A percentile compares a stretch with the other conserved stretches of the same genome.
These are phyloP conservation scores for Tricholoma sp. DNA, from an alignment of 768 basidiomycete species.

Conservation along the genomic window DNA sequence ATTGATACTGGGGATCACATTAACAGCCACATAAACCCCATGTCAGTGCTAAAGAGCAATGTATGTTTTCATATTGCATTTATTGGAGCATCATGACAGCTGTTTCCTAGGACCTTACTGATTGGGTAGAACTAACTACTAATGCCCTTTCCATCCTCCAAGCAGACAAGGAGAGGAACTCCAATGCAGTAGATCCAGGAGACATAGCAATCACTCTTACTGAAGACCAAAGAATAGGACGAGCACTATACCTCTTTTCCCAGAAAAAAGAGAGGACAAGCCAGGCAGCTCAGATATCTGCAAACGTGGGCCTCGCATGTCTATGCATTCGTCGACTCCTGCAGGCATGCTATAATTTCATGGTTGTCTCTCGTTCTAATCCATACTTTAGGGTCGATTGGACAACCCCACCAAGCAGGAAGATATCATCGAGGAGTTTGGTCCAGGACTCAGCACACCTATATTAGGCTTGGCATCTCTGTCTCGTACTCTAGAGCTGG, in stretches of 20 bases:
- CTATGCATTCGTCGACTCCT: background rate
- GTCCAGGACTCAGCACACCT: background rate
- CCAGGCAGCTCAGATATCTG: background rate
- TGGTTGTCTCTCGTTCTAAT: background rate
- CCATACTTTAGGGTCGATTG: background rate
- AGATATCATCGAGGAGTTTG: background rate
- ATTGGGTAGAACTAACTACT: background rate
- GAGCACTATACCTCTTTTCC: background rate
- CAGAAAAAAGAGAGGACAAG: background rate
- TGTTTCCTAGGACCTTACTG: background rate
- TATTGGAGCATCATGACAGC: background rate
- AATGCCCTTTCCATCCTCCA: background rate
- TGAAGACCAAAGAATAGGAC: background rate
- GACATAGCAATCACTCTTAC: background rate
- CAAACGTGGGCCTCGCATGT: background rate
- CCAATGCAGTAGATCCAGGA: background rate
- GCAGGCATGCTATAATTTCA: background rate
- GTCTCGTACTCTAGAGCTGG: background rate
- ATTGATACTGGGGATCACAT: no score
- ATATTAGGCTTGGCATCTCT: background rate
- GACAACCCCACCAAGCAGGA: background rate
- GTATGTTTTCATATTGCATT: background rate
- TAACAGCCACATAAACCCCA: no score
- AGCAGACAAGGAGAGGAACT: background rate
- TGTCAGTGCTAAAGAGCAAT: no score